Evolutionary conservation across 495 filamentous ascomycete genomes (phyloP).

Genomic region (Oleoguttula mirabilis): DNA sequence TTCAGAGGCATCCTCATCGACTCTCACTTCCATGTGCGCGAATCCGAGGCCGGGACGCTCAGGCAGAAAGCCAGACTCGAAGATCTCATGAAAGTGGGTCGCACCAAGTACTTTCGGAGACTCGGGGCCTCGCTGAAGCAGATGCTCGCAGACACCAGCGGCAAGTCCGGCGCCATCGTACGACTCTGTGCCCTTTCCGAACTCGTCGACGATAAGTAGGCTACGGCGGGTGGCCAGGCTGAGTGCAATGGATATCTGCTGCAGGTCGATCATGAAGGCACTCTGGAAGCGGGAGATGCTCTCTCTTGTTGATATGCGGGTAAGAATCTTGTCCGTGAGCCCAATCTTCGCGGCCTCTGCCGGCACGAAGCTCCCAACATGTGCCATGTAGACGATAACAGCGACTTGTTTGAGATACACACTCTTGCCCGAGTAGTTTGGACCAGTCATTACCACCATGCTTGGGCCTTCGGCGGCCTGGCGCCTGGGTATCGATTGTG

Average conservation of each 20-base stretch:
- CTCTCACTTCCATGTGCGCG: slow-evolving; percentile 77
- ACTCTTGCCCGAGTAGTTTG: slow-evolving; percentile 94
- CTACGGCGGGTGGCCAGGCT: slow-evolving; percentile 67
- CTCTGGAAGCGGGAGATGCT: slow-evolving; percentile 77
- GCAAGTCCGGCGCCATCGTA: slow-evolving; percentile 79
- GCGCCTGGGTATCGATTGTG: neutral
- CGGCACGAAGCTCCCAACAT: slow-evolving; percentile 84
- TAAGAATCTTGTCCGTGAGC: slow-evolving; percentile 85
- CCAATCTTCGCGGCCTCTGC: slow-evolving; percentile 69
- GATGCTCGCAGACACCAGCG: slow-evolving; percentile 65
- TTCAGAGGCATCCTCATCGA: slow-evolving; percentile 48
- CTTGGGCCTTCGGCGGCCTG: slow-evolving; percentile 38
- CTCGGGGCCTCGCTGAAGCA: slow-evolving; percentile 48
- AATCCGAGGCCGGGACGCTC: slow-evolving; percentile 50
- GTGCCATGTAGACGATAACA: slow-evolving; percentile 86
- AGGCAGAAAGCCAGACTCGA: slow-evolving; percentile 58
- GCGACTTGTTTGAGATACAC: slow-evolving; percentile 93
- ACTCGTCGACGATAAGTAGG: slow-evolving; percentile 82
- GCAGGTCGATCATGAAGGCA: slow-evolving; percentile 86
- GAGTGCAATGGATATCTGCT: slow-evolving; percentile 70
- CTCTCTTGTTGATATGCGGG: slow-evolving; percentile 75
- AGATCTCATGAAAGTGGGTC: slow-evolving; percentile 93
- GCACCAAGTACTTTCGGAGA: slow-evolving; percentile 73
- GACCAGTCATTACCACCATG: slow-evolving; percentile 78
- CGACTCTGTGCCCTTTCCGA: slow-evolving; percentile 84